phyloP scores from a whole-genome alignment of 352 stramenopile genomes.

The Globisporangium apiculatum region DNA sequence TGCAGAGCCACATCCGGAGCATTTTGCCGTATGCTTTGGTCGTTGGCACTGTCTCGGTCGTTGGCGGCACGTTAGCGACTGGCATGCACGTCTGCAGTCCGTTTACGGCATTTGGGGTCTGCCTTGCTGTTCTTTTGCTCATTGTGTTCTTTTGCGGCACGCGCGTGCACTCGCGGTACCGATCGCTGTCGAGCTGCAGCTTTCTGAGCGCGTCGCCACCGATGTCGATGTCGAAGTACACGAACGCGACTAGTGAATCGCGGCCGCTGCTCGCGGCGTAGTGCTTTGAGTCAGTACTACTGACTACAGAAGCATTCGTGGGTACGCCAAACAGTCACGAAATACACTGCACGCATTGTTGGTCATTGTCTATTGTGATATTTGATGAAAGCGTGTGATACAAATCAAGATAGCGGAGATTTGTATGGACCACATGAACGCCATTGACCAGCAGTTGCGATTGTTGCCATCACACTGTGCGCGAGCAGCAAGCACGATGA shows the following conservation, averaged over 20 bases:
- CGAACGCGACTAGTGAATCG: too few species aligned
- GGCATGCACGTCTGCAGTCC: conserved; percentile 65
- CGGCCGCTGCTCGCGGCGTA: too few species aligned
- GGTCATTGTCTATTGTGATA: too few species aligned
- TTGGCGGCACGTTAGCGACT: conserved; percentile 63
- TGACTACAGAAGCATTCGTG: too few species aligned
- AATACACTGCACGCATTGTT: too few species aligned
- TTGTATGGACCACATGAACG: too few species aligned
- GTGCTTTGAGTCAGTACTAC: too few species aligned
- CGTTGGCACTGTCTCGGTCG: conserved; percentile 59
- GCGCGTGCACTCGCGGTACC: conserved; percentile 69
- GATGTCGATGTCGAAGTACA: conserved; percentile 36
- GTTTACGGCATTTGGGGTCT: conserved; percentile 77
- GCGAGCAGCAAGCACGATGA: not conserved
- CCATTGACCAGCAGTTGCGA: too few species aligned
- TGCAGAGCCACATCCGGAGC: conserved; percentile 82
- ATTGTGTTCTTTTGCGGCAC: conserved; percentile 80
- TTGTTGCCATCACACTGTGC: not conserved
- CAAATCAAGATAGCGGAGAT: too few species aligned
- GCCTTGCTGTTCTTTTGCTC: conserved; percentile 59
- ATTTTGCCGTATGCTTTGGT: conserved; percentile 80
- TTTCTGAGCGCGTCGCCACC: conserved; percentile 64
- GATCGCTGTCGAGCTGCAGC: conserved; percentile 65
- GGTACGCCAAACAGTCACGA: too few species aligned
- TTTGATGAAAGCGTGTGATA: too few species aligned